These are phyloP conservation scores for Microbotryum violaceum DNA, from an alignment of 1,284 basidiomycete species.

Conservation along the genomic window DNA sequence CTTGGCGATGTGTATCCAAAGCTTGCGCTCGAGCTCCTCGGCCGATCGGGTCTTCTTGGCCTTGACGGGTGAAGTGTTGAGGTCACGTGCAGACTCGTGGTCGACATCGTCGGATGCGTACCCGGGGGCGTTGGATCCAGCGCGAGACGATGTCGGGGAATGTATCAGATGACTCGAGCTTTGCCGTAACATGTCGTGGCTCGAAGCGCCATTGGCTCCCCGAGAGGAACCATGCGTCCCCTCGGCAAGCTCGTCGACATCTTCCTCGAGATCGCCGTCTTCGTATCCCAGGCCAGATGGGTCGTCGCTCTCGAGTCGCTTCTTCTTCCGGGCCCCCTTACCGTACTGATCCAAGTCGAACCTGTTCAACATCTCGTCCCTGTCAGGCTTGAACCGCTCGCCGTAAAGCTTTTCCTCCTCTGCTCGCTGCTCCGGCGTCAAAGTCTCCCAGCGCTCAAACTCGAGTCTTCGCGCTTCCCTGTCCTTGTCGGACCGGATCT, in stretches of 20 bases:
- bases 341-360: conserved; percentile 3
- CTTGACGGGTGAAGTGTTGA: background rate
- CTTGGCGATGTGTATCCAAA: conserved; percentile 35
- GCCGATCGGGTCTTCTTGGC: conserved; percentile 1
- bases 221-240: background rate
- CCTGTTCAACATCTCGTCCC: conserved; percentile 2
- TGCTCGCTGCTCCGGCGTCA: conserved; percentile 28
- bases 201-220: background rate
- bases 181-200: background rate
- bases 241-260: conserved; percentile 18
- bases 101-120: conserved; percentile 11
- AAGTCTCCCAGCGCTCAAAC: conserved; percentile 17
- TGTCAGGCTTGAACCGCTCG: conserved; percentile 3
- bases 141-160: conserved; percentile 3
- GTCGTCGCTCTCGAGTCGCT: background rate
- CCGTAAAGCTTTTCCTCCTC: conserved; percentile 19
- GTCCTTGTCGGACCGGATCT: conserved; percentile 18
- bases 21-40: conserved; percentile 24
- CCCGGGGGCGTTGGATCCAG: conserved; percentile 10
- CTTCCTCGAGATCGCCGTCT: conserved; percentile 9
- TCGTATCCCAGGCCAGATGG: background rate
- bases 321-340: conserved; percentile 1
- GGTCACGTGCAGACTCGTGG: background rate
- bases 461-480: conserved; percentile 24
- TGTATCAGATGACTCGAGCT: background rate